phyloP scores from a whole-genome alignment of 768 basidiomycete genomes.

The Lactarius sp. region DNA sequence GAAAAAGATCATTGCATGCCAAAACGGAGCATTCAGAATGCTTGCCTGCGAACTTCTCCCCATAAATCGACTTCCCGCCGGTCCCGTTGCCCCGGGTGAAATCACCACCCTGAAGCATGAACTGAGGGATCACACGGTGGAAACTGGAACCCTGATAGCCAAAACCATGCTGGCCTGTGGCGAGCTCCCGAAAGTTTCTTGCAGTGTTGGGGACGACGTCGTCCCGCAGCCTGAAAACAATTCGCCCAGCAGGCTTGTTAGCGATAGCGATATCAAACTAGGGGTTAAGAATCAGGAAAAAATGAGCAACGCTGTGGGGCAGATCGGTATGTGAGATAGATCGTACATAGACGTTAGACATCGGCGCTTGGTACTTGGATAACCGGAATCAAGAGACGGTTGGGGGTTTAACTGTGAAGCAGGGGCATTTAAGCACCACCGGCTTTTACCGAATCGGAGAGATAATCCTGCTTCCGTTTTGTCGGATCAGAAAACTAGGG shows the following conservation, averaged over 20 bases:
- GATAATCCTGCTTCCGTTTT: constrained; percentile 1
- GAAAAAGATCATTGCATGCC: neutral
- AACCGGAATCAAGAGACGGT: constrained; percentile 23
- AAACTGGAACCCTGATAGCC: constrained; percentile 69
- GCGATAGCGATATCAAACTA: constrained; percentile 66
- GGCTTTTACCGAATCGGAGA: constrained; percentile 23
- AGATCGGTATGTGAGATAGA: neutral
- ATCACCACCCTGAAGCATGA: constrained; percentile 91
- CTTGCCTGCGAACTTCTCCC: constrained; percentile 59
- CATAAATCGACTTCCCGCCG: constrained; percentile 79
- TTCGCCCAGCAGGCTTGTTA: constrained; percentile 42
- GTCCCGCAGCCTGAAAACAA: constrained; percentile 86
- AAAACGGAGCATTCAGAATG: constrained; percentile 11
- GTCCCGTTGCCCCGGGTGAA: constrained; percentile 64
- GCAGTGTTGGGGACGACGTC: constrained; percentile 69
- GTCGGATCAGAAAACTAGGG: neutral
- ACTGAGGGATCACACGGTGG: constrained; percentile 80
- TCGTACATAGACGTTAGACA: constrained; percentile 41
- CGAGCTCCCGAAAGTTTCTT: constrained; percentile 85
- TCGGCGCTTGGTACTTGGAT: constrained; percentile 24
- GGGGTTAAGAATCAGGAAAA: neutral
- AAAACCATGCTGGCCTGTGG: constrained; percentile 66
- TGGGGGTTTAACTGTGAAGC: constrained; percentile 5
- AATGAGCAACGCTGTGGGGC: neutral
- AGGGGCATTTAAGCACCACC: constrained; percentile 22